Base-by-base conservation (phyloP, 305 asterid species). In the Solanum hybrid region DNA sequence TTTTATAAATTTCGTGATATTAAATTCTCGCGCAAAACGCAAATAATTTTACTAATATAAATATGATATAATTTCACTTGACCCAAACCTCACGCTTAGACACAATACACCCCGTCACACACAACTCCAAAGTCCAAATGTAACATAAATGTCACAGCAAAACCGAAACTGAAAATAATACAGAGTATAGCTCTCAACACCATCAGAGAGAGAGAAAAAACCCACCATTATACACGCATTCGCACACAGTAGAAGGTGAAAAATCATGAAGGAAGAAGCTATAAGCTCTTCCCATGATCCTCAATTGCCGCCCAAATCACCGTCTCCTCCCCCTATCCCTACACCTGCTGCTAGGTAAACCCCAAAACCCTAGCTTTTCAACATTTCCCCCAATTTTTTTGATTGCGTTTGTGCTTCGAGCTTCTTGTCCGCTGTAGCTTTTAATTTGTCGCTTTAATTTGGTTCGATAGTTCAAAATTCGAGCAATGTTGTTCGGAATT, bases 331-430 rank as follows among this genome's bases (percentile, higher is more conserved):
- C 14, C 95, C 94, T 88, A 92, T 90, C 82, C 91, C 93, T 80
- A 96, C 99, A 87, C 99, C 98, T 45, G 98, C 99, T 84, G 99
- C 98, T 77, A 96, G 99, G 99, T 97, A 90, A 91, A 77, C 78
- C 87, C 72, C 51, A 31, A 45, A 91, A 91, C 93, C 94, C 93
- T 92, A 90, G 42, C 76, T 75, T 89, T 87, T 51, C 56, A 36
- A 42, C 79, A 29, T 22, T 72, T 26, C 79, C 14, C 86, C 64
- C 42, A 14, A 36, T 10, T 75, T 27, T 22, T 86, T 9, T 13
- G 24, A 37, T 40, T 79, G 78, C 73, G 24, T 80, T 80, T 82
- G n/a, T 10, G 4, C 75, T 45, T 56, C 19, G 69, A 56, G 26
- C 26, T 56, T 56, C 10, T 56, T 56, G 69, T 56, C 24, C 1